A percentile compares a stretch with the other conserved stretches of the same genome.
phyloP scores from a whole-genome alignment of 768 basidiomycete species.

The Tulasnella sp. region DNA sequence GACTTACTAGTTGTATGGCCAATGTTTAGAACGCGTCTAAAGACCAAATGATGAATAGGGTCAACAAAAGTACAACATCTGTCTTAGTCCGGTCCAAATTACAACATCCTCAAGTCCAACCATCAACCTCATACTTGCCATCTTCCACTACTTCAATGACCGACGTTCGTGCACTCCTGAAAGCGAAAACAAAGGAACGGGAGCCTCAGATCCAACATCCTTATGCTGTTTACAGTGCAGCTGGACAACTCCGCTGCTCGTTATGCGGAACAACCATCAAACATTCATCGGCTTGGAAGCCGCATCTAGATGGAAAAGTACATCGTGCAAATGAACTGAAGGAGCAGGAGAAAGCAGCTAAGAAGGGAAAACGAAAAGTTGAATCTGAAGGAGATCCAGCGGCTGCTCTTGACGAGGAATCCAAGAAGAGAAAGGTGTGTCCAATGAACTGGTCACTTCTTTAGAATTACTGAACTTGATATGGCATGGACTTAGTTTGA shows the following conservation, averaged over 20 bases:
- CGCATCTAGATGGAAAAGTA: conserved; percentile 67
- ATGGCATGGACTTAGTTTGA: not conserved
- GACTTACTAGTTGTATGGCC: no score
- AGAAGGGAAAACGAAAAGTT: conserved; percentile 28
- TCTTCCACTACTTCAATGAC: no score
- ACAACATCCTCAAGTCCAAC: no score
- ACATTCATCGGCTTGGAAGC: conserved; percentile 74
- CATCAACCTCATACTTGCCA: no score
- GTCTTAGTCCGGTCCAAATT: no score
- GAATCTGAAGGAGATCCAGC: conserved; percentile 25
- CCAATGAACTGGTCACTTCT: not conserved
- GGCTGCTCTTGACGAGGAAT: conserved; percentile 13
- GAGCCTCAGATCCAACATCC: conserved; percentile 62
- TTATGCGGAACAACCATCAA: conserved; percentile 54
- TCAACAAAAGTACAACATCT: no score
- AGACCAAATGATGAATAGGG: no score
- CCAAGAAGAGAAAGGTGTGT: conserved; percentile 14
- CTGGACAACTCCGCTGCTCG: conserved; percentile 56
- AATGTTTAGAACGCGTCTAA: no score
- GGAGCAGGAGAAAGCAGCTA: conserved; percentile 38
- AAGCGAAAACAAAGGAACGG: conserved; percentile 54
- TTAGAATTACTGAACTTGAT: not conserved
- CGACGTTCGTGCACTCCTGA: conserved; percentile 69
- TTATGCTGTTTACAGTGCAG: conserved; percentile 50
- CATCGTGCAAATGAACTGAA: conserved; percentile 57